phyloP scores from a whole-genome alignment of 2,329 filamentous ascomycete species.

The Botryosphaeria dothidea region DNA sequence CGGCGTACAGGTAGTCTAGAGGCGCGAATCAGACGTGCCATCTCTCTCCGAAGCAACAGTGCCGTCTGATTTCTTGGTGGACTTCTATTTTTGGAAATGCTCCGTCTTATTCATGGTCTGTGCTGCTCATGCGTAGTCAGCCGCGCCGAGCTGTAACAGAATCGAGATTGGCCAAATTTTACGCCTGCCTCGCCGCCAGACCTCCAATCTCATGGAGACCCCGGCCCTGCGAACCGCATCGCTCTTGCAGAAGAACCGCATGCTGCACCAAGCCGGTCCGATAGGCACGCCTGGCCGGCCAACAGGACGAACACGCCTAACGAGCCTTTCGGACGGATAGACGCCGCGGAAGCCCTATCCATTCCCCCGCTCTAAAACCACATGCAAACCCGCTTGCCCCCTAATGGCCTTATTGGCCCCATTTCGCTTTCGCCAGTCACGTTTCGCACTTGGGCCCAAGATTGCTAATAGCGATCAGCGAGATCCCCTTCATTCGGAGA shows the following conservation, averaged over 20 bases:
- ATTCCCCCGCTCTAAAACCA: neutral
- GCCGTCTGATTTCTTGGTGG: slow-evolving; percentile 19
- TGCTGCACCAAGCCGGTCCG: neutral
- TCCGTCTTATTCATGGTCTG: slow-evolving; percentile 19
- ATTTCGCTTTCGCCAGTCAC: neutral
- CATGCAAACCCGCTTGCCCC: neutral
- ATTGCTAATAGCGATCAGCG: slow-evolving; percentile 12
- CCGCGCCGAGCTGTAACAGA: slow-evolving; percentile 12
- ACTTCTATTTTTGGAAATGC: slow-evolving; percentile 17
- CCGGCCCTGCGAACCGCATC: neutral
- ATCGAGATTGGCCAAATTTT: slow-evolving; percentile 16
- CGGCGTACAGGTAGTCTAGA: neutral
- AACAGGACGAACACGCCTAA: neutral
- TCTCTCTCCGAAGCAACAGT: slow-evolving; percentile 12
- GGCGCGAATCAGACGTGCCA: slow-evolving; percentile 15
- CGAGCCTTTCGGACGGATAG: neutral
- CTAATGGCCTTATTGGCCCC: neutral
- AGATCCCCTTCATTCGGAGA: slow-evolving; percentile 9
- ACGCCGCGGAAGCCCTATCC: neutral
- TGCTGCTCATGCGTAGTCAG: slow-evolving; percentile 12
- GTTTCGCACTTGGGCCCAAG: neutral
- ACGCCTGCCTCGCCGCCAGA: neutral
- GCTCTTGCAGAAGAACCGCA: neutral
- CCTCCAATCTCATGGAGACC: neutral
- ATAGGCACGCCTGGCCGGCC: neutral